phyloP scores from a whole-genome alignment of 1,284 basidiomycete genomes.

The Tilletia setariae region DNA sequence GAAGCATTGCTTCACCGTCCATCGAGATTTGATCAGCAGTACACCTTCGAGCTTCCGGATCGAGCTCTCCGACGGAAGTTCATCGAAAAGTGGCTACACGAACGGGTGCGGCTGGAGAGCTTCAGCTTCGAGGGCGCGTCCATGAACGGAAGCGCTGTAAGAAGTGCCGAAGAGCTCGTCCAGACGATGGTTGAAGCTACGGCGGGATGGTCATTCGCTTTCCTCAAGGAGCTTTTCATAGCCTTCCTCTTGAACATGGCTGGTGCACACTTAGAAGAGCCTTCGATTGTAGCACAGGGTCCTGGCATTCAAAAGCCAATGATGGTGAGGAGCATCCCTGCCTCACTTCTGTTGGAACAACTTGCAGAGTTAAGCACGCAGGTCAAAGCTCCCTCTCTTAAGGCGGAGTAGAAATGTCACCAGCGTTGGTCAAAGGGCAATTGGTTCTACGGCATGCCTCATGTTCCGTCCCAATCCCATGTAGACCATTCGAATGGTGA shows the following conservation, averaged over 20 bases:
- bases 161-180: not conserved
- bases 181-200: not conserved
- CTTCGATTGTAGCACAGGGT: not conserved
- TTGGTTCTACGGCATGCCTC: too few relatives aligned
- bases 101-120: not conserved
- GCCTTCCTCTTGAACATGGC: conserved; percentile 5
- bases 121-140: not conserved
- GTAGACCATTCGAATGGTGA: too few relatives aligned
- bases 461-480: too few relatives aligned
- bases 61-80: conserved; percentile 1
- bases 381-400: too few relatives aligned
- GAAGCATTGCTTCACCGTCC: conserved; percentile 18
- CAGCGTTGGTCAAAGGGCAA: too few relatives aligned
- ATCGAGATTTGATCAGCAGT: conserved; percentile 19
- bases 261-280: not conserved
- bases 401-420: too few relatives aligned
- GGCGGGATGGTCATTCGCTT: conserved; percentile 18
- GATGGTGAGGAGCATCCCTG: too few relatives aligned
- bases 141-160: not conserved
- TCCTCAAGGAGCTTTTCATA: conserved; percentile 22
- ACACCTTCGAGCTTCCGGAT: conserved; percentile 15
- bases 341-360: too few relatives aligned
- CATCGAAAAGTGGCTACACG: conserved; percentile 18
- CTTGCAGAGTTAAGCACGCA: too few relatives aligned
- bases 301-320: too few relatives aligned